Evolutionary conservation across 371 early-diverging fungal genomes (phyloP), one percentile per base, ranked within the genome.

Genomic region (Mucor saturninus): DNA sequence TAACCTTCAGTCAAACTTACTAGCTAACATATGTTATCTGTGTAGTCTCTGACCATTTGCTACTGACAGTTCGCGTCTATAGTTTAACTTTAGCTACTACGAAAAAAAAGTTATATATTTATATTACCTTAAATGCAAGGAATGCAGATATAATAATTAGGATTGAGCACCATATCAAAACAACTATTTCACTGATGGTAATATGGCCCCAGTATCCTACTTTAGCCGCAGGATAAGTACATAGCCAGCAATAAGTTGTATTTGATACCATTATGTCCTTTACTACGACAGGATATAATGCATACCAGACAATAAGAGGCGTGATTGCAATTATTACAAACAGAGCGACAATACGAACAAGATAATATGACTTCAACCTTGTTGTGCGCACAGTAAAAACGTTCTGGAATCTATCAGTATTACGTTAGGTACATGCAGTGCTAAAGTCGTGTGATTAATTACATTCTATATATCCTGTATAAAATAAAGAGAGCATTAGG

Each of bases 11-110:
- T 15, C 11, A 13, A 4, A 69, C 80, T 73, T 77, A 80, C 80
- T 77, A 80, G 62, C 75, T 80, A 14, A 80, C 77, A 54, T 75
- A 80, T 11, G 72, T 69, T 45, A 77, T 71, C 59, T 80, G 80
- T n/a, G 71, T 73, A 11, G 80, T 59, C 51, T 80, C 80, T 9
- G 77, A 74, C 73, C 72, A 77, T 72, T 73, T 75, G 5, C 74
- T 69, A 21, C 61, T 61, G 15, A 80, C 70, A 35, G 68, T 63
- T 29, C 77, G 64, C 28, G 80, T 80, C 80, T 77, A 52, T 28
- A 4, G 10, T 14, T 5, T 14, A 10, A 13, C 15, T 10, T 4
- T 43, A 43, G 8, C 14, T 11, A 40, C 3, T 11, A 40, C 3
- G 14, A 43, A 43, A 43, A 30, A 11, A 21, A 14, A 28, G 15